These are phyloP conservation scores for Colletotrichum agaves DNA, from an alignment of 2,329 filamentous ascomycete genomes.

Conservation along the genomic window DNA sequence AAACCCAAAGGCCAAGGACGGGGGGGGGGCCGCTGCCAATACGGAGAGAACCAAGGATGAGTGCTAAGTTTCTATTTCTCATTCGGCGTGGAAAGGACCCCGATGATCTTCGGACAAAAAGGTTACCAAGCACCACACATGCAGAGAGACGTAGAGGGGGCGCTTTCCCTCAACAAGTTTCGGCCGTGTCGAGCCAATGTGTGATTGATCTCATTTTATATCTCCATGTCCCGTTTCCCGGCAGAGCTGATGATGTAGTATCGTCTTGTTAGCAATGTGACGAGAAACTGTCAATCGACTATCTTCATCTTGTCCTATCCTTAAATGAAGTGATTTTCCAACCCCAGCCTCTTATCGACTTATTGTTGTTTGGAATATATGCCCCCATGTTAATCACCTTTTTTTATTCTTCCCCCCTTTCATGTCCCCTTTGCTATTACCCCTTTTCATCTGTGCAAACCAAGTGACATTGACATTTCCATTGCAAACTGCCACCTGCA, in stretches of 20 bases:
- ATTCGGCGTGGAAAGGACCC: too few species aligned
- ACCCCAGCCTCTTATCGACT: constrained; percentile 27
- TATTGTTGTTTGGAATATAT: constrained; percentile 21
- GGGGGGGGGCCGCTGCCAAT: background rate
- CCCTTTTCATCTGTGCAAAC: constrained; percentile 13
- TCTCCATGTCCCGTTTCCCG: background rate
- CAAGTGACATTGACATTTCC: background rate
- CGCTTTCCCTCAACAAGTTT: constrained; percentile 35
- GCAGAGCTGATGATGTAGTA: background rate
- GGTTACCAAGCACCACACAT: background rate
- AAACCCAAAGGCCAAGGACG: constrained; percentile 10
- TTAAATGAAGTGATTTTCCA: constrained; percentile 36
- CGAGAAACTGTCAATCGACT: constrained; percentile 6
- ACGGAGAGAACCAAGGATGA: constrained; percentile 3
- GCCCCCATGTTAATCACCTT: constrained; percentile 13
- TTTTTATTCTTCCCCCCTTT: background rate
- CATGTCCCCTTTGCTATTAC: background rate
- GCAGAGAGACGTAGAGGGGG: background rate
- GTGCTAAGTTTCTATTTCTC: too few species aligned
- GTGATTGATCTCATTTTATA: constrained; percentile 15
- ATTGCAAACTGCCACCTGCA: background rate
- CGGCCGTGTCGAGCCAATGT: constrained; percentile 22
- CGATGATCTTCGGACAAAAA: too few species aligned
- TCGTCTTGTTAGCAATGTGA: background rate
- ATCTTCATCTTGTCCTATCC: constrained; percentile 25